Conservation (phyloP, 495 filamentous ascomycete species). For the Podospora pseudopauciseta region DNA sequence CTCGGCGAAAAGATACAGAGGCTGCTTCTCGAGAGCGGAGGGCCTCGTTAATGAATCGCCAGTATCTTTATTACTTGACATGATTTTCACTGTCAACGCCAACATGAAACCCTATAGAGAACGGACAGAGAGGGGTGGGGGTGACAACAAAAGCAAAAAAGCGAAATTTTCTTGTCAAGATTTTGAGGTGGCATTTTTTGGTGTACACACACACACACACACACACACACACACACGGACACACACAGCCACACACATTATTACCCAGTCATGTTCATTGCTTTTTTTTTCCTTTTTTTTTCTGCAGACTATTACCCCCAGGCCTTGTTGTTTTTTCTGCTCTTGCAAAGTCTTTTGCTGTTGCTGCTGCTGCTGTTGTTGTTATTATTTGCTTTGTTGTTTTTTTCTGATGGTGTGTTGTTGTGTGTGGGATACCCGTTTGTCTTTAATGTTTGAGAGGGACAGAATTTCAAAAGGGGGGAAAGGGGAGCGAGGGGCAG, state of each 20-base stretch:
- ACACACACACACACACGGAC: background rate
- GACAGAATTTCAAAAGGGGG: no score
- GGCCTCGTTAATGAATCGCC: background rate
- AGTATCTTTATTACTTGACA: background rate
- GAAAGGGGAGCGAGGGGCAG: no score
- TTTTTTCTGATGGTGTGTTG: no score
- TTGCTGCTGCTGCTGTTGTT: no score
- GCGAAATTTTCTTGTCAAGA: background rate
- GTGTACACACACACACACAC: background rate
- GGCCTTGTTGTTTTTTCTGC: no score
- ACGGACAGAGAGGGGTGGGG: no score
- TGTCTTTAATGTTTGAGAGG: no score
- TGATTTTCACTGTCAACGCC: background rate
- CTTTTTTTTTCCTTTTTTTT: background rate
- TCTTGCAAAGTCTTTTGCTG: no score
- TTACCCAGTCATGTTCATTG: background rate
- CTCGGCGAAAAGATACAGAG: background rate
- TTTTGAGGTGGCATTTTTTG: background rate
- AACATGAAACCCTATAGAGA: background rate
- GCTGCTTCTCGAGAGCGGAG: background rate
- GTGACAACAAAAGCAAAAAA: background rate
- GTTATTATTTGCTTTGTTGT: no score
- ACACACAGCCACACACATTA: background rate
- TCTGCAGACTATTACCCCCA: no score
- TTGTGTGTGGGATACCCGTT: no score